Conservation (phyloP, 805 yeast genomes). For the Wickerhamomyces canadensis region DNA sequence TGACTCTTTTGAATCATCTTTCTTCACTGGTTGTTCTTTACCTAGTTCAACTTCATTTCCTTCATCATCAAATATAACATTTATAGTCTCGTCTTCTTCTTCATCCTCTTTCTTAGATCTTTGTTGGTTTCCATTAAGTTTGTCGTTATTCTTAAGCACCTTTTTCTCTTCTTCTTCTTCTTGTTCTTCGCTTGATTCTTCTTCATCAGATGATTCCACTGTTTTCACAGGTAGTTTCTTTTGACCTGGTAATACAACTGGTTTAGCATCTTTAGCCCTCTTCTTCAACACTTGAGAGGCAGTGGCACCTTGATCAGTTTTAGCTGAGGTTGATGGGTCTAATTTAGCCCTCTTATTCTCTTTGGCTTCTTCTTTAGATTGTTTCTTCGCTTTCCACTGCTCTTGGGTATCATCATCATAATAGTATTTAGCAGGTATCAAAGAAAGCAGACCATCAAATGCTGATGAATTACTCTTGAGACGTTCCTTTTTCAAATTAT, state of each 20-base stretch:
- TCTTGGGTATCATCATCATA: conserved; percentile 85
- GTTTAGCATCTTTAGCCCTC: conserved; percentile 48
- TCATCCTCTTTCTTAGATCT: conserved; percentile 18
- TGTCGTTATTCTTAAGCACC: neutral
- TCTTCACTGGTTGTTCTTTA: conserved; percentile 10
- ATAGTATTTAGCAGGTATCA: conserved; percentile 92
- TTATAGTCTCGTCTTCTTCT: conserved; percentile 28
- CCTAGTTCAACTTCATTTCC: conserved; percentile 42
- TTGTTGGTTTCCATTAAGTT: conserved; percentile 6
- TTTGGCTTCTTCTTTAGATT: conserved; percentile 57
- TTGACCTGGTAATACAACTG: conserved; percentile 33
- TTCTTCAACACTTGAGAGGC: conserved; percentile 59
- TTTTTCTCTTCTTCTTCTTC: conserved; percentile 21
- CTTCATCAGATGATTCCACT: conserved; percentile 17
- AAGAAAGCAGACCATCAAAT: conserved; percentile 80
- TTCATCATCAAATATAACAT: conserved; percentile 65
- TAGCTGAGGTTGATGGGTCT: conserved; percentile 56
- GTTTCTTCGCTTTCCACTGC: conserved; percentile 87
- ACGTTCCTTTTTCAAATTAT: conserved; percentile 50
- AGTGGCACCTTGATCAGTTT: conserved; percentile 41
- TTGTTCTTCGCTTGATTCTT: conserved; percentile 23
- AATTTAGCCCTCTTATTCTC: conserved; percentile 64
- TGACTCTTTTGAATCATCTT: neutral
- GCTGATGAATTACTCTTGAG: conserved; percentile 74
- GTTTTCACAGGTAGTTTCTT: conserved; percentile 17